Percentiles rank a stretch among this genome's conserved stretches.
phyloP scores from a whole-genome alignment of 208 protist species.

The Acanthamoeba royreba region DNA sequence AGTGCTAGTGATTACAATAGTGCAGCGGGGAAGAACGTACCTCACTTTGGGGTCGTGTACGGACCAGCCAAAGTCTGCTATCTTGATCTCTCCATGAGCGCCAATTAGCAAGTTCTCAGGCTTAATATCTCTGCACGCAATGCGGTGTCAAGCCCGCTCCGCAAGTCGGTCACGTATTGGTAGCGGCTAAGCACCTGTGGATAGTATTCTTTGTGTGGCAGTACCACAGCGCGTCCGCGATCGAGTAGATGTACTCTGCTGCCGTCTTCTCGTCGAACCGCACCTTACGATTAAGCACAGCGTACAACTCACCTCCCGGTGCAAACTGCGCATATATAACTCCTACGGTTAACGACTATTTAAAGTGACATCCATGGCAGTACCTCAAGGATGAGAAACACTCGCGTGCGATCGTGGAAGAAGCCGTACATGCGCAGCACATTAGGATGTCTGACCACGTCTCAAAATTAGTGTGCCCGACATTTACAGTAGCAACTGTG shows the following conservation, averaged over 20 bases:
- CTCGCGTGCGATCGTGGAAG: constrained; percentile 95
- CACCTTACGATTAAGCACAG: constrained; percentile 89
- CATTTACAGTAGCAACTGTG: neutral
- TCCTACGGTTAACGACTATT: neutral
- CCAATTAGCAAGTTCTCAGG: constrained; percentile 85
- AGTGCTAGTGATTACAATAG: neutral
- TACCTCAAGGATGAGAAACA: constrained; percentile 97
- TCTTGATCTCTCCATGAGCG: constrained; percentile 93
- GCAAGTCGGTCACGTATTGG: neutral
- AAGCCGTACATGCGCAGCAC: constrained; percentile 96
- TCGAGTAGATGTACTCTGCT: constrained; percentile 77
- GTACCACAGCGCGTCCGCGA: constrained; percentile 88
- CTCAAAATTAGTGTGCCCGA: neutral
- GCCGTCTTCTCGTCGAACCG: constrained; percentile 86
- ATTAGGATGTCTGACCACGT: constrained; percentile 90
- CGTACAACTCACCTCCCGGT: constrained; percentile 97
- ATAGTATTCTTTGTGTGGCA: constrained; percentile 96
- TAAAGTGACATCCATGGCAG: neutral
- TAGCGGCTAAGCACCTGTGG: constrained; percentile 77
- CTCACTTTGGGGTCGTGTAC: constrained; percentile 91
- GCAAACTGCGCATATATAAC: constrained; percentile 79
- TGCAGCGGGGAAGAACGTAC: neutral
- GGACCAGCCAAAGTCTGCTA: constrained; percentile 99
- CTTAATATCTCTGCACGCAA: constrained; percentile 79
- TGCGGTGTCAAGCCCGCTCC: constrained; percentile 88